Evolutionary conservation across 305 asterid genomes (phyloP).

Genomic region (Nicotiana rustica): DNA sequence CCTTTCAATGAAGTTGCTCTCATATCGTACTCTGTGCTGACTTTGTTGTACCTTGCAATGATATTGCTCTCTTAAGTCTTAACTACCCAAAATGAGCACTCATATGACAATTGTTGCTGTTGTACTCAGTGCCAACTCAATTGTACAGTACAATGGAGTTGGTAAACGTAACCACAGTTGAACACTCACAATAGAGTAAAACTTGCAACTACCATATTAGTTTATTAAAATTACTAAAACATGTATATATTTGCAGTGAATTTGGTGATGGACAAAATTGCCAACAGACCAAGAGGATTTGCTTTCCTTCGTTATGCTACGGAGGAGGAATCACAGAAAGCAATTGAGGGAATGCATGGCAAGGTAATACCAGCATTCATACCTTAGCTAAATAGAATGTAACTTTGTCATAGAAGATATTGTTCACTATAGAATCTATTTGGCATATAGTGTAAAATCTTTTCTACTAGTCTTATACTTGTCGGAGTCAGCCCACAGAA

Average conservation of each 20-base stretch:
- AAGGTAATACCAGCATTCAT: slow-evolving; percentile 52
- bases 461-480: too few species aligned
- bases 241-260: slow-evolving; percentile 53
- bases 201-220: background rate
- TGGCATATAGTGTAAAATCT: too few species aligned
- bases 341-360: slow-evolving; percentile 89
- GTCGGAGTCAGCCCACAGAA: too few species aligned
- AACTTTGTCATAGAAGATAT: background rate
- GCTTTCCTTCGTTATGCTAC: slow-evolving; percentile 72
- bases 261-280: slow-evolving; percentile 81
- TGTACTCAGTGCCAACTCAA: too few species aligned
- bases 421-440: too few species aligned
- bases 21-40: background rate
- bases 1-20: background rate
- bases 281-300: slow-evolving; percentile 82
- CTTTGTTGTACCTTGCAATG: too few species aligned
- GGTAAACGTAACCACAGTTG: background rate
- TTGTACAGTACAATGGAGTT: too few species aligned
- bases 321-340: slow-evolving; percentile 74
- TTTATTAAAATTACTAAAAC: background rate
- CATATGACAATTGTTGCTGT: too few species aligned
- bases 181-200: background rate
- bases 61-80: too few species aligned
- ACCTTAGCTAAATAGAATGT: background rate
- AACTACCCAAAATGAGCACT: too few species aligned